A percentile compares a stretch with the other conserved stretches of the same genome.
Conservation (phyloP, 139 green algal species). For the Chlorella sp. region DNA sequence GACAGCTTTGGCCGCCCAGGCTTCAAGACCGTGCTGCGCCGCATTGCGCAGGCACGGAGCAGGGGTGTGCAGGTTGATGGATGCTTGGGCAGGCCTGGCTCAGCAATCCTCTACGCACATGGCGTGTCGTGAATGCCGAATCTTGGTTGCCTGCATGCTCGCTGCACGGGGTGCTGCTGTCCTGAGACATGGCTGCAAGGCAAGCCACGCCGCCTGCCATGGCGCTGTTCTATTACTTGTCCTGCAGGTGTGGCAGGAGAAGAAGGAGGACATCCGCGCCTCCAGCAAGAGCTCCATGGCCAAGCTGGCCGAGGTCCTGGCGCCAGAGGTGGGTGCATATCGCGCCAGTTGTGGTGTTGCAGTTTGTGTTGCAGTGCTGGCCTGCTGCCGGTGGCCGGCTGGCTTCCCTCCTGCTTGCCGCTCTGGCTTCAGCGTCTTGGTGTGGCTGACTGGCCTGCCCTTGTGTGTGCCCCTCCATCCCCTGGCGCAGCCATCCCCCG, state of each 20-base stretch:
- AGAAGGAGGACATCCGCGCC: constrained; percentile 46
- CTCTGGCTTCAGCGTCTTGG: too few relatives aligned
- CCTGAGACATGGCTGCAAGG: background rate
- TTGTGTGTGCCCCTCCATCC: background rate
- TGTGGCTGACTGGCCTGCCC: background rate
- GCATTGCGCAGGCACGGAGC: constrained; percentile 48
- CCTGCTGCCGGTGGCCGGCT: too few relatives aligned
- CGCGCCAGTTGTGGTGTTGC: too few relatives aligned
- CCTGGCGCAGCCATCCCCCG: constrained; percentile 7
- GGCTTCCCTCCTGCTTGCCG: too few relatives aligned
- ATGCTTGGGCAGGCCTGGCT: too few relatives aligned
- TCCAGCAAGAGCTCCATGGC: constrained; percentile 52
- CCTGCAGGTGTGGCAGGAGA: constrained; percentile 47
- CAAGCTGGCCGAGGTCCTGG: constrained; percentile 59
- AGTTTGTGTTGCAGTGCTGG: too few relatives aligned
- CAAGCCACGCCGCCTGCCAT: background rate
- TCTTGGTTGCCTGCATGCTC: too few relatives aligned
- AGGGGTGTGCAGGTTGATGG: too few relatives aligned
- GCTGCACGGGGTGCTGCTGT: too few relatives aligned
- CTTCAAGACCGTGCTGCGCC: constrained; percentile 79
- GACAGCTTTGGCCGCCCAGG: constrained; percentile 66
- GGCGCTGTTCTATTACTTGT: too few relatives aligned
- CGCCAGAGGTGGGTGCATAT: background rate
- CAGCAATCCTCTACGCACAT: too few relatives aligned
- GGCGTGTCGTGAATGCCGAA: too few relatives aligned